Evolutionary conservation across 495 filamentous ascomycete genomes (phyloP), one percentile per base, ranked within the genome.

Genomic region (Podospora anserina): DNA sequence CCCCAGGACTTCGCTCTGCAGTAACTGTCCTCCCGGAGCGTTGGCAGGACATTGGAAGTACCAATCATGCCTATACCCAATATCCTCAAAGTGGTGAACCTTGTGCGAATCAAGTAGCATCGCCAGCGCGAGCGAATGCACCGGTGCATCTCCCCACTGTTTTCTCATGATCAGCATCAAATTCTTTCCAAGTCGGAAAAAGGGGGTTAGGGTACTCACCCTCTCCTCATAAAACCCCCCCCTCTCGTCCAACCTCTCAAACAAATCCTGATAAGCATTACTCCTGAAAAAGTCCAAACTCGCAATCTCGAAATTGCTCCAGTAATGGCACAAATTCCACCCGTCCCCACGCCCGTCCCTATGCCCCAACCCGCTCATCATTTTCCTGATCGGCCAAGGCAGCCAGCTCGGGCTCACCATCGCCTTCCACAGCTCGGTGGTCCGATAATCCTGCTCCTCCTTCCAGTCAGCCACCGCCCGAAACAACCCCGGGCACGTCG

Each of bases 291-390:
- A 85, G 61, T 83, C 83, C 16, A 87, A 74, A 66, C 82, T 77
- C 63, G 80, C 85, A 66, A 87, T 86, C 72, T 87, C 85, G 34
- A 87, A 87, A 65, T 87, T 87, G 70, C 81, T 84, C 85, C 85
- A 87, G 69, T 86, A 87, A 71, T 87, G 85, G 67, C 85, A 87
- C 19, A 81, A 71, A 65, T 82, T 87, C 79, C 85, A 87, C 44
- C 74, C 67, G 55, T 82, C 79, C 32, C 80, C 82, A 44, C 70
- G 4, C 0, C 67, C 54, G 56, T 80, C 76, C 64, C 76, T 76
- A 62, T 81, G 77, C 34, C 78, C 69, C 34, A 82, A 77, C 74
- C 72, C 75, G 64, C 74, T 74, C 63, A 82, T 70, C 66, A 73
- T 55, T 34, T 68, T 76, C 49, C 77, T 76, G 64, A 82, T 71